Evolutionary conservation across 768 basidiomycete genomes (phyloP).

Genomic region (Suillus subalutaceus): DNA sequence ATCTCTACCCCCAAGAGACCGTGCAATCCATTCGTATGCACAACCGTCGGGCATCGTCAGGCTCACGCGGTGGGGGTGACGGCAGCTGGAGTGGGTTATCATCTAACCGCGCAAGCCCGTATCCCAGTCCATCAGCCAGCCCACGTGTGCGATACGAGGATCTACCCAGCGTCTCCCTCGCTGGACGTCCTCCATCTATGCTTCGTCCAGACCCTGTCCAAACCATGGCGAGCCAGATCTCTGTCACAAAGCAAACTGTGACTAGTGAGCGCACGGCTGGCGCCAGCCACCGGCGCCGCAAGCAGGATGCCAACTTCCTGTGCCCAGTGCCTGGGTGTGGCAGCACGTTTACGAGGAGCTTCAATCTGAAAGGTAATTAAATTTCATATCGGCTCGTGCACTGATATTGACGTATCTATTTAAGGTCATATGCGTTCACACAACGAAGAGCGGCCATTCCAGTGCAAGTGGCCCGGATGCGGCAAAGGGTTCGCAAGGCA

Average conservation of each 20-base stretch:
- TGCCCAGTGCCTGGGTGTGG: slow-evolving; percentile 85
- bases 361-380: slow-evolving; percentile 83
- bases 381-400: slow-evolving; percentile 9
- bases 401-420: slow-evolving; percentile 15
- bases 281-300: slow-evolving; percentile 83
- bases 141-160: slow-evolving; percentile 58
- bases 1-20: slow-evolving; percentile 43
- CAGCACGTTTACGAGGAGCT: slow-evolving; percentile 89
- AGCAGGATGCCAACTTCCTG: slow-evolving; percentile 84
- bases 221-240: slow-evolving; percentile 11
- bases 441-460: slow-evolving; percentile 93
- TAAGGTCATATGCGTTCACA: slow-evolving; percentile 92
- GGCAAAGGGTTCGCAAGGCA: slow-evolving; percentile 93
- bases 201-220: slow-evolving; percentile 16
- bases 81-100: slow-evolving; percentile 36
- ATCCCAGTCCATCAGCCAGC: slow-evolving; percentile 69
- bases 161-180: slow-evolving; percentile 40
- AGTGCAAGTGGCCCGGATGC: slow-evolving; percentile 94
- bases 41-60: slow-evolving; percentile 44
- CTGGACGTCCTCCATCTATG: slow-evolving; percentile 22
- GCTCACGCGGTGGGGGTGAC: slow-evolving; percentile 36
- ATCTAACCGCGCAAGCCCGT: slow-evolving; percentile 56
- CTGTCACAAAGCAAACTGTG: slow-evolving; percentile 75
- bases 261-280: slow-evolving; percentile 89
- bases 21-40: slow-evolving; percentile 43